A percentile compares a stretch with the other conserved stretches of the same genome.
These are phyloP conservation scores for Calycina marina DNA, from an alignment of 2,329 filamentous ascomycete genomes.

Conservation along the genomic window DNA sequence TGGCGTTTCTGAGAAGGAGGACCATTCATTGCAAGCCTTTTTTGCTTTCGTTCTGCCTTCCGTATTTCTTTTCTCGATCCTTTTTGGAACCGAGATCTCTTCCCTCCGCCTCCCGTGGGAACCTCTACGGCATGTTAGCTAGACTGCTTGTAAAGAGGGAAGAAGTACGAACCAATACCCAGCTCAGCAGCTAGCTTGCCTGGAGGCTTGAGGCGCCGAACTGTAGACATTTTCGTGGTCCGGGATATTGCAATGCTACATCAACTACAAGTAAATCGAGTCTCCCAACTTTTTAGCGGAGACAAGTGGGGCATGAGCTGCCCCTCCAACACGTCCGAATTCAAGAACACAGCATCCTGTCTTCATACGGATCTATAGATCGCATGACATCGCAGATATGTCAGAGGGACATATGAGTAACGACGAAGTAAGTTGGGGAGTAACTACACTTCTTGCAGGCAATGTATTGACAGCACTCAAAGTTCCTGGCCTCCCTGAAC, in stretches of 20 bases:
- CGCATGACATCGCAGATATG: conserved; percentile 23
- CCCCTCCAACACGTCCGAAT: conserved; percentile 1
- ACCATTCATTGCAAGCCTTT: conserved; percentile 16
- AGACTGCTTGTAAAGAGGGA: too few relatives aligned
- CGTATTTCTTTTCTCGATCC: conserved; percentile 21
- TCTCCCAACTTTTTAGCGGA: too few relatives aligned
- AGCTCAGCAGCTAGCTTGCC: conserved; percentile 30
- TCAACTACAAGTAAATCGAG: too few relatives aligned
- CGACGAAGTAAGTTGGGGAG: conserved; percentile 43
- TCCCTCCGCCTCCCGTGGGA: neutral
- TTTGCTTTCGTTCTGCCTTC: conserved; percentile 20
- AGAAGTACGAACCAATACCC: conserved; percentile 21
- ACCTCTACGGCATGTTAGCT: neutral
- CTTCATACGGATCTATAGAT: neutral
- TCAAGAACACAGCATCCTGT: neutral
- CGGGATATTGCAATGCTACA: too few relatives aligned
- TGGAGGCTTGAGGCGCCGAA: conserved; percentile 27
- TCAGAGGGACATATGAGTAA: conserved; percentile 38
- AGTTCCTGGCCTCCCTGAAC: conserved; percentile 44
- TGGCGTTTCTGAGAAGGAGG: conserved; percentile 16
- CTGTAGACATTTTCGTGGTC: neutral
- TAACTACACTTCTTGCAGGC: neutral
- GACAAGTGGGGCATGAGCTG: conserved; percentile 1
- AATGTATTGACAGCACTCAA: neutral
- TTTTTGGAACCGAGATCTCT: conserved; percentile 4